Evolutionary conservation across 2,329 filamentous ascomycete species (phyloP).

Genomic region (Trichoderma simmonsii): DNA sequence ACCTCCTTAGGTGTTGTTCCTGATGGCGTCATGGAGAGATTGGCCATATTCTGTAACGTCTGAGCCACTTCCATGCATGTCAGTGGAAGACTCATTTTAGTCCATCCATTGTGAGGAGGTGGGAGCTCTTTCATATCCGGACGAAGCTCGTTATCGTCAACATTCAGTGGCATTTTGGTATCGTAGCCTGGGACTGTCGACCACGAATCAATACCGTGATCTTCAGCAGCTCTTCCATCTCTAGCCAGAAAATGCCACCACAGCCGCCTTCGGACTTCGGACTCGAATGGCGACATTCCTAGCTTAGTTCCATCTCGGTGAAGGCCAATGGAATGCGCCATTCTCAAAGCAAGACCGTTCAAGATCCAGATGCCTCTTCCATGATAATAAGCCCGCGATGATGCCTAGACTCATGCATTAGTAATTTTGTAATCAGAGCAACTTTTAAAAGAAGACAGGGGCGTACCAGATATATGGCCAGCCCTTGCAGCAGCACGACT

Average conservation of each 20-base stretch:
- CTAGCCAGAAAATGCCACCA: constrained; percentile 54
- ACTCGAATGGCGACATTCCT: constrained; percentile 50
- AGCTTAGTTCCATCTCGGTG: constrained; percentile 49
- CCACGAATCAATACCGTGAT: constrained; percentile 44
- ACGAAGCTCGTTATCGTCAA: constrained; percentile 46
- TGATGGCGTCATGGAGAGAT: constrained; percentile 22
- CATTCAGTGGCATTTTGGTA: constrained; percentile 38
- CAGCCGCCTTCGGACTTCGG: constrained; percentile 53
- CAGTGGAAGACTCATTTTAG: constrained; percentile 55
- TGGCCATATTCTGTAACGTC: constrained; percentile 25
- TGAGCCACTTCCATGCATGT: constrained; percentile 50
- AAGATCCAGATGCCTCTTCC: constrained; percentile 39
- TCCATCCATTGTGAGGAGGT: constrained; percentile 48
- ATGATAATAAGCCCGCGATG: constrained; percentile 33
- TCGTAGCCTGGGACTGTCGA: constrained; percentile 15
- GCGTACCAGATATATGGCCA: constrained; percentile 39
- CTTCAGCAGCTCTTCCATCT: constrained; percentile 52
- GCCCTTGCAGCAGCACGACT: constrained; percentile 33
- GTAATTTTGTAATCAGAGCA: background rate
- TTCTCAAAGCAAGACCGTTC: constrained; percentile 44
- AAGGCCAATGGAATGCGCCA: constrained; percentile 51
- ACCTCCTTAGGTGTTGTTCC: constrained; percentile 27
- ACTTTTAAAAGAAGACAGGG: background rate
- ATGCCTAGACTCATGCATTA: constrained; percentile 23
- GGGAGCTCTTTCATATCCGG: constrained; percentile 39